Evolutionary conservation across 75 land plant genomes (phyloP).

Genomic region (Picea glauca): DNA sequence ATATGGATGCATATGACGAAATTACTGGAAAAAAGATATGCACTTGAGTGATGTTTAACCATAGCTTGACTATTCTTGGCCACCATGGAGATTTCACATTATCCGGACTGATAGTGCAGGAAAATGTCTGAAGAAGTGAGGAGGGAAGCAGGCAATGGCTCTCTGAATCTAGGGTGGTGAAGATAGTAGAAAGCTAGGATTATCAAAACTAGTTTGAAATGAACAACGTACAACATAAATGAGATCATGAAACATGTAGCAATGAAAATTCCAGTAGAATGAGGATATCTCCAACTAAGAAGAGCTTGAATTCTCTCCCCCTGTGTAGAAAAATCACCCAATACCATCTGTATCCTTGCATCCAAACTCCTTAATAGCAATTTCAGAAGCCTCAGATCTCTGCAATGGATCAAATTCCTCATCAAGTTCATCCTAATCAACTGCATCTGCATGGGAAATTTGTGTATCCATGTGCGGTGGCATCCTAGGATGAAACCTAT

Average conservation of each 20-base stretch:
- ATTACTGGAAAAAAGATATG: no score
- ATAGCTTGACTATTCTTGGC: no score
- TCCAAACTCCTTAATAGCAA: conserved; percentile 69
- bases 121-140: conserved; percentile 59
- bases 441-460: conserved; percentile 74
- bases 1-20: no score
- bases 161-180: conserved; percentile 64
- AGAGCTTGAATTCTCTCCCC: conserved; percentile 57
- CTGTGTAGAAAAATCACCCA: conserved; percentile 69
- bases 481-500: conserved; percentile 56
- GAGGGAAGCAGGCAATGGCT: conserved; percentile 46
- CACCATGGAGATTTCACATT: no score
- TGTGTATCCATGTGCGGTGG: conserved; percentile 90
- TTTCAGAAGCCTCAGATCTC: conserved; percentile 32
- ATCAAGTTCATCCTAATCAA: conserved; percentile 73
- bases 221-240: conserved; percentile 49
- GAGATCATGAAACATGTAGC: conserved; percentile 52
- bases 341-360: conserved; percentile 53
- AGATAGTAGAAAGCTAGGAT: conserved; percentile 44
- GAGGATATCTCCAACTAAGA: conserved; percentile 73
- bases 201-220: conserved; percentile 42
- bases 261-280: conserved; percentile 56
- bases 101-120: conserved; percentile 26
- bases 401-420: conserved; percentile 86
- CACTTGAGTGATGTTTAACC: no score